Percentiles rank a stretch among this genome's conserved stretches.
phyloP scores from a whole-genome alignment of 108 stramenopile genomes.

The Skeletonema tropicum region DNA sequence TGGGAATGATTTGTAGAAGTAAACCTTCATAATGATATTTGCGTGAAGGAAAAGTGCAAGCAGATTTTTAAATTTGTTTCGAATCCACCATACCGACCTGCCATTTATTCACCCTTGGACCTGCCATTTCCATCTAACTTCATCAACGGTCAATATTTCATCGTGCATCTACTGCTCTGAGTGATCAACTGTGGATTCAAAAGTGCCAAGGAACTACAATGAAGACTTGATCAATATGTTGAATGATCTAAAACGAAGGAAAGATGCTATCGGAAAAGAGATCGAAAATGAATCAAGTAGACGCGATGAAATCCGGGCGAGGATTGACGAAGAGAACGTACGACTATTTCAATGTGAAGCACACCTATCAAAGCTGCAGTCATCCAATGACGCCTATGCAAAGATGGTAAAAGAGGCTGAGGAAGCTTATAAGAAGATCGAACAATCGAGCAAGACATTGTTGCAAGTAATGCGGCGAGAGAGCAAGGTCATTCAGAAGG shows the following conservation, averaged over 20 bases:
- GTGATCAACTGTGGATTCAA: no score
- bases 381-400: conserved; percentile 19
- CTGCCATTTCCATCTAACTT: no score
- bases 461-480: conserved; percentile 85
- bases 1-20: no score
- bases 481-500: conserved; percentile 24
- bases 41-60: no score
- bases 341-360: not conserved
- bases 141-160: no score
- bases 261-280: not conserved
- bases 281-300: not conserved
- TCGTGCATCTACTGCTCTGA: no score
- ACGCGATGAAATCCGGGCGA: conserved; percentile 14
- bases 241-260: not conserved
- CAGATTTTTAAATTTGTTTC: no score
- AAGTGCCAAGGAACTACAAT: not conserved
- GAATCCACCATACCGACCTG: no score
- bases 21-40: no score
- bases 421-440: conserved; percentile 75
- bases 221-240: not conserved
- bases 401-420: conserved; percentile 29
- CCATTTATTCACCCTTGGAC: no score
- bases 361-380: not conserved
- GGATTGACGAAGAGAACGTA: not conserved
- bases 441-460: conserved; percentile 81